These are phyloP conservation scores for Alternaria conjuncta DNA, from an alignment of 2,329 filamentous ascomycete species.

Conservation along the genomic window DNA sequence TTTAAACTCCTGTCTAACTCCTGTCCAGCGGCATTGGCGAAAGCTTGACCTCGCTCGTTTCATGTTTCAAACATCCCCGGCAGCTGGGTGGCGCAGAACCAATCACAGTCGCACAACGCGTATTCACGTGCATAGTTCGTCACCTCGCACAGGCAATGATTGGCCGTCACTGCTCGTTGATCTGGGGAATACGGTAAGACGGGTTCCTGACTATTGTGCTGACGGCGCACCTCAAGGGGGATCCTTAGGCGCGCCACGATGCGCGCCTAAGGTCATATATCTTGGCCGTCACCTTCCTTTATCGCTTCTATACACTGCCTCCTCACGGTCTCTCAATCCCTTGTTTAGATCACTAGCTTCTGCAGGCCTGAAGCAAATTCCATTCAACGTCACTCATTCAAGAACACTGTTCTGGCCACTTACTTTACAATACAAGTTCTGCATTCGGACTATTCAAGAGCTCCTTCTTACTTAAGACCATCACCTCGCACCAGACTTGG, in stretches of 20 bases:
- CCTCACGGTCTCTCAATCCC: constrained; percentile 15
- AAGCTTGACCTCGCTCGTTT: constrained; percentile 29
- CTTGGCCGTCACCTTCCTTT: constrained; percentile 8
- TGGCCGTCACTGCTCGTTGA: constrained; percentile 11
- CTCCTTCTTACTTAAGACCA: not conserved
- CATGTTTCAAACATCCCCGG: constrained; percentile 31
- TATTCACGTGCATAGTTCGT: constrained; percentile 16
- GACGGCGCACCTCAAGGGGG: constrained; percentile 6
- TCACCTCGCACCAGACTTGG: not conserved
- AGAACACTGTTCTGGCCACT: not conserved
- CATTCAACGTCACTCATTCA: constrained; percentile 15
- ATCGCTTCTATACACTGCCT: constrained; percentile 13
- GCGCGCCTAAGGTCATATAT: constrained; percentile 12
- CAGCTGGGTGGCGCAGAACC: constrained; percentile 9
- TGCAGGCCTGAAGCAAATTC: constrained; percentile 17
- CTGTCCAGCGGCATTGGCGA: constrained; percentile 21
- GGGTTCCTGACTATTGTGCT: not conserved
- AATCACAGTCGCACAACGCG: constrained; percentile 19
- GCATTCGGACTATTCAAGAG: not conserved
- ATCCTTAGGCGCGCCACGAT: not conserved
- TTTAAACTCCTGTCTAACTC: not conserved
- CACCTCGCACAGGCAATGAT: constrained; percentile 11
- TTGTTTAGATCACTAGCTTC: constrained; percentile 18
- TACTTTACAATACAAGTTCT: not conserved
- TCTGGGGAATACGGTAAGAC: not conserved